These are phyloP conservation scores for Zalaria obscura DNA, from an alignment of 2,329 filamentous ascomycete species.

Conservation along the genomic window DNA sequence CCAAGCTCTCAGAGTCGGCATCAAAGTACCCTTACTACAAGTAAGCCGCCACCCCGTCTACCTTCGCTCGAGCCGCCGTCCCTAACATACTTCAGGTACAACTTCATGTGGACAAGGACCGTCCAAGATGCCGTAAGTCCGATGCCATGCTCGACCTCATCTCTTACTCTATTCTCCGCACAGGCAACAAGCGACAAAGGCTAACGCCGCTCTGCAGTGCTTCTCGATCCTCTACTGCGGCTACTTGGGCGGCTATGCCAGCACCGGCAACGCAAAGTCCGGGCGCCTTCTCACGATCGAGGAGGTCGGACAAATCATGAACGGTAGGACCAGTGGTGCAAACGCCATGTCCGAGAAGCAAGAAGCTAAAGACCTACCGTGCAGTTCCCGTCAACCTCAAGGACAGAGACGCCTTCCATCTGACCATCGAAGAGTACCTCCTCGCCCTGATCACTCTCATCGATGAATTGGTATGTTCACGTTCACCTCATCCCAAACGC, in stretches of 20 bases:
- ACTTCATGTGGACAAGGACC: conserved; percentile 69
- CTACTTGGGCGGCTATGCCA: conserved; percentile 62
- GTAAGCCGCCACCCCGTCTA: conserved; percentile 34
- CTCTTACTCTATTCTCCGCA: neutral
- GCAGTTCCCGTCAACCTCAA: conserved; percentile 84
- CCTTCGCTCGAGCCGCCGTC: no score
- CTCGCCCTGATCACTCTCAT: conserved; percentile 75
- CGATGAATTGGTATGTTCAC: conserved; percentile 56
- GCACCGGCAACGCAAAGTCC: conserved; percentile 20
- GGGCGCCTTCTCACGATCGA: conserved; percentile 71
- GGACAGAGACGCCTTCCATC: conserved; percentile 77
- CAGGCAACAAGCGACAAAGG: neutral
- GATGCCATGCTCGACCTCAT: conserved; percentile 31
- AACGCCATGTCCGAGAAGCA: neutral
- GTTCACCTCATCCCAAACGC: neutral
- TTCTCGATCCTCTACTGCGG: conserved; percentile 47
- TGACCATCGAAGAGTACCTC: conserved; percentile 95
- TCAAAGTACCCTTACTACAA: conserved; percentile 94
- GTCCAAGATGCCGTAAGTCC: conserved; percentile 61
- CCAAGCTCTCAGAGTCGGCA: conserved; percentile 56
- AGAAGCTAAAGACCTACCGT: neutral
- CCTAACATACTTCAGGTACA: conserved; percentile 81
- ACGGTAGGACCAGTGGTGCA: conserved; percentile 34
- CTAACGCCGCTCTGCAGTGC: conserved; percentile 23
- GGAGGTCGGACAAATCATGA: conserved; percentile 65